Evolutionary conservation across 306 rosid species (phyloP).

Genomic region (Rosa rugosa): DNA sequence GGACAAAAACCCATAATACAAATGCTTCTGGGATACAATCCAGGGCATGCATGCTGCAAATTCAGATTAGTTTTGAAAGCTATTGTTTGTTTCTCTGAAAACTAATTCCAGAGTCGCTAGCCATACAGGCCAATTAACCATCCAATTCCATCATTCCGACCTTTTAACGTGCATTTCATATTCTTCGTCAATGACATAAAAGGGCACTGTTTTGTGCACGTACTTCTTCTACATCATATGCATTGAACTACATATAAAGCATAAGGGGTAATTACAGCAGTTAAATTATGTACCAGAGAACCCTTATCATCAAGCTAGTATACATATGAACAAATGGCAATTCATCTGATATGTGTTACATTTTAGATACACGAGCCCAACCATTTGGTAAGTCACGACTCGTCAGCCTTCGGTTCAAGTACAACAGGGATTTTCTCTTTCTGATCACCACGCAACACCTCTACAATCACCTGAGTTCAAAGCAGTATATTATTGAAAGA

Average conservation of each 20-base stretch:
- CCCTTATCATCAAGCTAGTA: conserved; percentile 1
- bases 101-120: too few relatives aligned
- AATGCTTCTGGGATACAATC: too few relatives aligned
- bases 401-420: conserved; percentile 89
- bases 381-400: conserved; percentile 47
- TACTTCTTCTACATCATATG: not conserved
- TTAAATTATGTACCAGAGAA: conserved; percentile 25
- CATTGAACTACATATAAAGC: not conserved
- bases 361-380: not conserved
- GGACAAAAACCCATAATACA: too few relatives aligned
- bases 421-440: conserved; percentile 87
- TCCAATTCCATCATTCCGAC: not conserved
- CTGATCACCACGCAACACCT: conserved; percentile 93
- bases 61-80: too few relatives aligned
- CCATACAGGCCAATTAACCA: too few relatives aligned
- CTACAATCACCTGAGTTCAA: conserved; percentile 70
- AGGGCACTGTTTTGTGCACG: not conserved
- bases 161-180: not conserved
- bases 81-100: too few relatives aligned
- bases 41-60: too few relatives aligned
- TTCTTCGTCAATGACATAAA: not conserved
- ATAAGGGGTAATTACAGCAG: not conserved
- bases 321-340: conserved; percentile 6
- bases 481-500: not conserved
- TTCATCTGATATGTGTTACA: not conserved